Base-by-base conservation (phyloP, 2,329 filamentous ascomycete genomes). In the Cercospora sesami region DNA sequence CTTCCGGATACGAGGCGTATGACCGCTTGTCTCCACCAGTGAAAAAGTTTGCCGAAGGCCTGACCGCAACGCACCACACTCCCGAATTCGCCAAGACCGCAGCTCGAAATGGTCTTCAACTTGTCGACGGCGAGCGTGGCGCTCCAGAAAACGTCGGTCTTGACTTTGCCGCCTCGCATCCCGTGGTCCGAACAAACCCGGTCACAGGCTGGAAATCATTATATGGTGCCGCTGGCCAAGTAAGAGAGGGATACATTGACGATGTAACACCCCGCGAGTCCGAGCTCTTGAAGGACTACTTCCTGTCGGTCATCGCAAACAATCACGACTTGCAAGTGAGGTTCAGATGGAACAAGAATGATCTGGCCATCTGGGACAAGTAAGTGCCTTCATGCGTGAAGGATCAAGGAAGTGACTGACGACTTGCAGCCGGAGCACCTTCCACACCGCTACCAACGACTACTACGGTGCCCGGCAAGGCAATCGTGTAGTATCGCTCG, bases 251-350 rank as follows among this genome's bases (percentile, higher is more conserved):
- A 2, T 80, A 88, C 2, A 79, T 88, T 36, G 86, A 85, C 36
- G 84, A 86, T 72, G 79, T 87, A 26, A 81, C 68, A 10, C 63
- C 72, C 23, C 61, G 62, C 5, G 74, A 76, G 68, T 75, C 73
- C 48, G 68, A 74, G 16, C 64, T 71, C n/a, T 59, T 75, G 31
- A 70, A 73, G n/a, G 64, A 69, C 16, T 75, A 68, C 26, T 75
- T 76, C 64, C 57, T 70, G 16, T 67, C 73, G 48, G 39, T 75
- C n/a, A 71, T 88, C 6, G 78, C 83, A 2, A 85, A 85, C 1
- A 87, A 83, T 6, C 89, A 90, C 51, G 91, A 93, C 77, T 82
- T 90, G 68, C 90, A 92, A 73, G 89, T 86, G 5, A 84, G 90
- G 18, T 87, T 90, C 74, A 83, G 86, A 71, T 90, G 89, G 89